A percentile compares a stretch with the other conserved stretches of the same genome.
phyloP scores from a whole-genome alignment of 179 eudicot species.

The Amaranthus tricolor region DNA sequence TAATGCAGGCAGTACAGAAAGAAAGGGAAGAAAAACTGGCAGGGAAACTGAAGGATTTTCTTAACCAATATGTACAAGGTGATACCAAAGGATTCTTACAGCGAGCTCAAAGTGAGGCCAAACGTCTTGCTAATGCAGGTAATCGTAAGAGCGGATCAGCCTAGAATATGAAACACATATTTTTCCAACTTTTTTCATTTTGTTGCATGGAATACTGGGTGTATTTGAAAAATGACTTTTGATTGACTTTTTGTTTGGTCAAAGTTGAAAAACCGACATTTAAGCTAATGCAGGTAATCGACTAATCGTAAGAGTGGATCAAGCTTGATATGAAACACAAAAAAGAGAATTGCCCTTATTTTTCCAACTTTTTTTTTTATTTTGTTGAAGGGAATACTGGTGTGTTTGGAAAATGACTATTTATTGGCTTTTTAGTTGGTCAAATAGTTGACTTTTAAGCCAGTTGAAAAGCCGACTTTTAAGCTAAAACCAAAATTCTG shows the following conservation, averaged over 20 bases:
- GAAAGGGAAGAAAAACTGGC: conserved; percentile 94
- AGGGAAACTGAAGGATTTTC: conserved; percentile 50
- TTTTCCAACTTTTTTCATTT: background rate
- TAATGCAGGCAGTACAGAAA: conserved; percentile 68
- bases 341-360: too few species aligned
- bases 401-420: background rate
- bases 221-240: background rate
- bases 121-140: conserved; percentile 79
- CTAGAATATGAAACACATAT: too few species aligned
- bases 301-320: too few species aligned
- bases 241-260: too few species aligned
- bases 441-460: too few species aligned
- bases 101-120: conserved; percentile 69
- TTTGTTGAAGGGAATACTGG: background rate
- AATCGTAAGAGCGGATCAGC: background rate
- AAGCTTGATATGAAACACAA: too few species aligned
- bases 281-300: conserved; percentile 63
- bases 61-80: conserved; percentile 71
- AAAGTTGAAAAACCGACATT: too few species aligned
- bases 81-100: conserved; percentile 65
- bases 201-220: background rate
- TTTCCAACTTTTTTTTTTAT: background rate
- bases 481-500: conserved; percentile 22
- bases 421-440: too few species aligned
- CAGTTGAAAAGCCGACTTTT: too few species aligned